Evolutionary conservation across 2,329 filamentous ascomycete genomes (phyloP).

Genomic region (Claviceps fusiformis): DNA sequence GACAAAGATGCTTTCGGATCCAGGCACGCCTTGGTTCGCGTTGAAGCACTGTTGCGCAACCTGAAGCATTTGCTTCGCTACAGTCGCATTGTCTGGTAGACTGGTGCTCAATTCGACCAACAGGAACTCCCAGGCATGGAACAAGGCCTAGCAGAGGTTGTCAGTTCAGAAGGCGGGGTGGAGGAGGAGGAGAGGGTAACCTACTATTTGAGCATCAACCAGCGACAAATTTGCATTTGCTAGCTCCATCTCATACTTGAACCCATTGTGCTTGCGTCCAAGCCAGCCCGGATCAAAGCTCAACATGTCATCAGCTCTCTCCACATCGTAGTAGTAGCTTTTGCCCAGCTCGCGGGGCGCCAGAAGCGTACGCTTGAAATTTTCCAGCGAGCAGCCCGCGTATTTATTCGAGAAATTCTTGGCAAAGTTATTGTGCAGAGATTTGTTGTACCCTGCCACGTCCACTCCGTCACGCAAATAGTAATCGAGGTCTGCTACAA

Average conservation of each 20-base stretch:
- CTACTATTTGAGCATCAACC: slow-evolving; percentile 79
- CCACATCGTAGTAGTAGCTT: slow-evolving; percentile 74
- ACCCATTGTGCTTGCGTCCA: slow-evolving; percentile 55
- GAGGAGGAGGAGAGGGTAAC: slow-evolving; percentile 16
- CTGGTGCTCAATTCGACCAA: slow-evolving; percentile 67
- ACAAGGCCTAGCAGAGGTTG: slow-evolving; percentile 45
- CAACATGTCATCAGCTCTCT: slow-evolving; percentile 63
- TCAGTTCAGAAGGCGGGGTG: background rate
- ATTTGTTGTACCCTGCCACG: slow-evolving; percentile 74
- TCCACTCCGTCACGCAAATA: slow-evolving; percentile 65
- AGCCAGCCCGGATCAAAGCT: slow-evolving; percentile 67
- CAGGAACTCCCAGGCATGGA: slow-evolving; percentile 81
- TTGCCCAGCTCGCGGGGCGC: slow-evolving; percentile 52
- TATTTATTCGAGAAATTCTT: slow-evolving; percentile 76
- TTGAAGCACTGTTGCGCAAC: slow-evolving; percentile 66
- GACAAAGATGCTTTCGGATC: slow-evolving; percentile 70
- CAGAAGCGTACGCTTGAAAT: slow-evolving; percentile 66
- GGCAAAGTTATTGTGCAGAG: slow-evolving; percentile 72
- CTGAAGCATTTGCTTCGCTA: slow-evolving; percentile 58
- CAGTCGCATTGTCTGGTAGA: slow-evolving; percentile 34
- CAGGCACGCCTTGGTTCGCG: slow-evolving; percentile 59
- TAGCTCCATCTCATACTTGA: slow-evolving; percentile 66
- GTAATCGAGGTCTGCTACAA: slow-evolving; percentile 66
- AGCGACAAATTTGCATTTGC: slow-evolving; percentile 86
- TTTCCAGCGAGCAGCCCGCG: slow-evolving; percentile 54